A percentile compares a stretch with the other conserved stretches of the same genome.
Evolutionary conservation across 106 monocot species (phyloP).

Genomic region (Dendrobium nobile): DNA sequence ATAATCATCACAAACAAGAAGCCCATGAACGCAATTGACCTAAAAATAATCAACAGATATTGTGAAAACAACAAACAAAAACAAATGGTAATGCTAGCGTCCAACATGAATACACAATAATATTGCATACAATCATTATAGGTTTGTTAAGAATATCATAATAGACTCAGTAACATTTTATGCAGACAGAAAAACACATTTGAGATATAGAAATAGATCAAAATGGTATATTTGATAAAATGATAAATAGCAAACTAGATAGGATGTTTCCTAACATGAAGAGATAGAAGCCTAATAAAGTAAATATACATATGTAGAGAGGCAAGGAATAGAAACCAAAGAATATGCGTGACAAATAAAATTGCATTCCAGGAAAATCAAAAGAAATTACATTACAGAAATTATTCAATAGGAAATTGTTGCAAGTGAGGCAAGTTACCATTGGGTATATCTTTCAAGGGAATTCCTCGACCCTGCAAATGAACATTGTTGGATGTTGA

Average conservation of each 20-base stretch:
- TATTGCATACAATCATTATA: neutral
- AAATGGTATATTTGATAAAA: neutral
- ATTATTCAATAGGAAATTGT: neutral
- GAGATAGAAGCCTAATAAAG: neutral
- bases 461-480: slow-evolving; percentile 24
- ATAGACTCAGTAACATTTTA: neutral
- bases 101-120: neutral
- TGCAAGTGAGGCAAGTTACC: slow-evolving; percentile 8
- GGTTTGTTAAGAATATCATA: neutral
- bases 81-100: neutral
- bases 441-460: slow-evolving; percentile 25
- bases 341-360: neutral
- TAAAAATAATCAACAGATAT: neutral
- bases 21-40: neutral
- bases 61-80: neutral
- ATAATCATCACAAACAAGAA: neutral
- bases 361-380: neutral
- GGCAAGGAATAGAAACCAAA: neutral
- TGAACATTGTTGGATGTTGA: neutral
- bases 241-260: neutral
- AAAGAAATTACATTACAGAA: neutral
- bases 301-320: neutral
- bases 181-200: neutral
- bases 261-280: neutral
- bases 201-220: neutral